Evolutionary conservation across 495 filamentous ascomycete species (phyloP).

Genomic region (Apodospora peruviana): DNA sequence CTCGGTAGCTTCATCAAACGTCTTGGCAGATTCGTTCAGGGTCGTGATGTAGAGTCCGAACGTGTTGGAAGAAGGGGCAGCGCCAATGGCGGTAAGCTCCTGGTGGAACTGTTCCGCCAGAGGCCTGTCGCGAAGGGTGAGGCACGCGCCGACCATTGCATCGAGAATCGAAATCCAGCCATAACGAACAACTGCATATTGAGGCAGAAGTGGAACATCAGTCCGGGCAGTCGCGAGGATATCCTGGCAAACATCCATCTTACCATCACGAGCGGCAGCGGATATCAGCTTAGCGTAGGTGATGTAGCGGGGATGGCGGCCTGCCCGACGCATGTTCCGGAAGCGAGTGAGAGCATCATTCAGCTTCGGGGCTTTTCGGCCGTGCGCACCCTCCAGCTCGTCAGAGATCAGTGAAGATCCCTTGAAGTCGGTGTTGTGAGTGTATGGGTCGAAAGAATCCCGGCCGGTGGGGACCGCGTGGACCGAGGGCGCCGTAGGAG

Average conservation of each 20-base stretch:
- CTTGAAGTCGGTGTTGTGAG: constrained; percentile 81
- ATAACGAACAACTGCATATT: constrained; percentile 79
- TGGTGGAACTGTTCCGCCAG: constrained; percentile 82
- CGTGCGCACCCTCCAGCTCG: constrained; percentile 68
- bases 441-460: constrained; percentile 86
- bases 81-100: constrained; percentile 80
- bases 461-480: constrained; percentile 47
- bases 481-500: constrained; percentile 33
- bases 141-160: constrained; percentile 89
- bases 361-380: constrained; percentile 63
- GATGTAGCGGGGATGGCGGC: constrained; percentile 88
- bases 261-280: constrained; percentile 75
- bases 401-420: constrained; percentile 87
- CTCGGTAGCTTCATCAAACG: constrained; percentile 93
- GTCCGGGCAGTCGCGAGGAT: constrained; percentile 79
- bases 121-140: constrained; percentile 73
- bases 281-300: constrained; percentile 93
- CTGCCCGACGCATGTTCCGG: constrained; percentile 85
- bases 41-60: constrained; percentile 98
- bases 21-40: constrained; percentile 91
- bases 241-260: constrained; percentile 75
- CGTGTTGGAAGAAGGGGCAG: constrained; percentile 91
- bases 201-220: constrained; percentile 76
- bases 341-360: constrained; percentile 78
- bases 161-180: constrained; percentile 94